Evolutionary conservation across 345 rosid genomes (phyloP).

Genomic region (Eucalyptus cladocalyx): DNA sequence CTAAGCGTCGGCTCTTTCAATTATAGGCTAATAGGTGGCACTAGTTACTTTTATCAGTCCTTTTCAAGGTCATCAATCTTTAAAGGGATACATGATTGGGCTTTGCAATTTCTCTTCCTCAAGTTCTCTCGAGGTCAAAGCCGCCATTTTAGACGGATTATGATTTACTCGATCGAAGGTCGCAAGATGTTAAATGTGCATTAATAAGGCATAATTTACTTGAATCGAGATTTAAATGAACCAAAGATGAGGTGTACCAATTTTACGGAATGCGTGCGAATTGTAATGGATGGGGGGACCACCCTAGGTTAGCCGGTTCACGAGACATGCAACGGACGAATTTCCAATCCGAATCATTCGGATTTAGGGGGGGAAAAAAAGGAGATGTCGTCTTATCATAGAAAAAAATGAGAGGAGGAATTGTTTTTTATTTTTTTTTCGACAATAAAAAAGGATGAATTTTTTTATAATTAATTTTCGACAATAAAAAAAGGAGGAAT

Average conservation of each 20-base stretch:
- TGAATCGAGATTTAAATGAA: neutral
- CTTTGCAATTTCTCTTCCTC: neutral
- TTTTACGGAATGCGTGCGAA: rapidly evolving
- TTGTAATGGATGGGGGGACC: neutral
- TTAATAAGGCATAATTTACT: rapidly evolving
- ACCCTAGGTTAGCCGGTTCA: no score
- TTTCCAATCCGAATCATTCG: neutral
- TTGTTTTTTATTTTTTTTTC: no score
- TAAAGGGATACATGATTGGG: no score
- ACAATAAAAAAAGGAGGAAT: neutral
- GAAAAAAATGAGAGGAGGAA: neutral
- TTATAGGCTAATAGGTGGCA: no score
- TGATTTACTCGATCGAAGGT: neutral
- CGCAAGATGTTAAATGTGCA: neutral
- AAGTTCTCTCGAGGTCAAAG: neutral
- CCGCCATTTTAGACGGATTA: neutral
- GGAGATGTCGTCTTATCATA: neutral
- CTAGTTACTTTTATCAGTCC: no score
- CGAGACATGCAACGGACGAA: no score
- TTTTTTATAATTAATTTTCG: no score
- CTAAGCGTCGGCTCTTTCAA: no score
- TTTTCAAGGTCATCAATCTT: no score
- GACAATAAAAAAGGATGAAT: neutral
- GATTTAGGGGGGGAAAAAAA: neutral
- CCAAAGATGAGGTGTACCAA: rapidly evolving